Conservation (phyloP, 768 basidiomycete species). For the Russula lepida region DNA sequence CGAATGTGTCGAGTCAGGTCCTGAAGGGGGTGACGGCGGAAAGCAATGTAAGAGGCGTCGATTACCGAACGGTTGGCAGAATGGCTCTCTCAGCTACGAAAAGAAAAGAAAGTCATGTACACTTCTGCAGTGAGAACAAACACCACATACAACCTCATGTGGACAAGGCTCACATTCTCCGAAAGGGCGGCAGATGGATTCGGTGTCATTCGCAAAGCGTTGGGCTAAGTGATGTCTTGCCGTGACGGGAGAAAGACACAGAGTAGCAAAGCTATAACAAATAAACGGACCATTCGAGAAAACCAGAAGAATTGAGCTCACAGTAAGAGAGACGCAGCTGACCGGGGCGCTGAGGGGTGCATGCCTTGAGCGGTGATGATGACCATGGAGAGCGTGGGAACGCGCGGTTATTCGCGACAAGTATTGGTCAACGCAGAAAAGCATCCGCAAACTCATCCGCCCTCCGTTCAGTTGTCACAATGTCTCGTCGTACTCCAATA, state of each 20-base stretch:
- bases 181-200: constrained; percentile 23
- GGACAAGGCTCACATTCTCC: constrained; percentile 38
- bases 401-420: not conserved
- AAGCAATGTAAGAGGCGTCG: constrained; percentile 81
- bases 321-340: constrained; percentile 6
- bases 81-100: constrained; percentile 70
- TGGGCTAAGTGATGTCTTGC: not conserved
- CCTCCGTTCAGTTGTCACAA: constrained; percentile 25
- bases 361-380: not conserved
- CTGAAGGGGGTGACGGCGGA: constrained; percentile 24
- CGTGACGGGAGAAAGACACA: constrained; percentile 6
- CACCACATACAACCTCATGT: constrained; percentile 29
- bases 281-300: not conserved
- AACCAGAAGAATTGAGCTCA: not conserved
- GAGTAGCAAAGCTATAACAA: constrained; percentile 3
- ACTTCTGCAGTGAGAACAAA: not conserved
- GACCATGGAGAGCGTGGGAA: constrained; percentile 18
- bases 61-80: constrained; percentile 94
- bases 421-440: not conserved
- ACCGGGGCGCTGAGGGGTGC: not conserved
- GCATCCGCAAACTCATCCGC: not conserved
- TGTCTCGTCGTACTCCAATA: constrained; percentile 64
- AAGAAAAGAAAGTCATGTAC: constrained; percentile 6
- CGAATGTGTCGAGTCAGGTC: constrained; percentile 13
- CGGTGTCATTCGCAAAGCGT: constrained; percentile 16